phyloP scores from a whole-genome alignment of 345 rosid genomes.

The Pugionium cornutum region DNA sequence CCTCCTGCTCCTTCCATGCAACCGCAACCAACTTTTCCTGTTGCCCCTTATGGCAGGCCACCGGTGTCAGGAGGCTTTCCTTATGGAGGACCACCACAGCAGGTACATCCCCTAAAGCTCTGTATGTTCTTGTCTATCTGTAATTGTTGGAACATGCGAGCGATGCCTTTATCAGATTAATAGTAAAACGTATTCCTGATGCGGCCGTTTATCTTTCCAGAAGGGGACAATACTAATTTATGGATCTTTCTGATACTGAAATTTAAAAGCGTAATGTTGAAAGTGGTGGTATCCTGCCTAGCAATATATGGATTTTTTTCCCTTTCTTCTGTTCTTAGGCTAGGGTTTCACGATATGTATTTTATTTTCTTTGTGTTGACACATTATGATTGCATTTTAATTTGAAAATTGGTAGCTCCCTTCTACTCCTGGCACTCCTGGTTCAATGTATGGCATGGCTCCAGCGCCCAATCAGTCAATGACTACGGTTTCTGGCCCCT shows the following conservation, averaged over 20 bases:
- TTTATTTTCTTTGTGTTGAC: not conserved
- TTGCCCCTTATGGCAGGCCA: conserved; percentile 37
- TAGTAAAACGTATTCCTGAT: conserved; percentile 15
- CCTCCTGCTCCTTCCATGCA: conserved; percentile 38
- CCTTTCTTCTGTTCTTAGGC: not conserved
- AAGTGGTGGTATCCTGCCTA: not conserved
- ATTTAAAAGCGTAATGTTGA: not conserved
- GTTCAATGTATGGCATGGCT: conserved; percentile 37
- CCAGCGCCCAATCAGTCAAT: conserved; percentile 40
- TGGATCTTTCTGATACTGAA: not conserved
- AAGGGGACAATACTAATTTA: not conserved
- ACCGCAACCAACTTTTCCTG: conserved; percentile 33
- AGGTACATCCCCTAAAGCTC: conserved; percentile 27
- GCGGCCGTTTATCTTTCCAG: not conserved
- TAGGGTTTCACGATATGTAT: not conserved
- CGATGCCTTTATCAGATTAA: conserved; percentile 14
- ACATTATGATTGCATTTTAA: conserved; percentile 12
- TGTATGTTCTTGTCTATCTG: conserved; percentile 1
- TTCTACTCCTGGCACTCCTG: conserved; percentile 38
- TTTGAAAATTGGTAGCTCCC: conserved; percentile 31
- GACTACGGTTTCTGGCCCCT: conserved; percentile 37
- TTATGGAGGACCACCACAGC: conserved; percentile 38
- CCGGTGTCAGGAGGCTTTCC: conserved; percentile 28
- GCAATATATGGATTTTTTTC: not conserved
- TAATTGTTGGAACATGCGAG: conserved; percentile 8